Base-by-base conservation (phyloP, 208 protist species). In the Naegleria fowleri region DNA sequence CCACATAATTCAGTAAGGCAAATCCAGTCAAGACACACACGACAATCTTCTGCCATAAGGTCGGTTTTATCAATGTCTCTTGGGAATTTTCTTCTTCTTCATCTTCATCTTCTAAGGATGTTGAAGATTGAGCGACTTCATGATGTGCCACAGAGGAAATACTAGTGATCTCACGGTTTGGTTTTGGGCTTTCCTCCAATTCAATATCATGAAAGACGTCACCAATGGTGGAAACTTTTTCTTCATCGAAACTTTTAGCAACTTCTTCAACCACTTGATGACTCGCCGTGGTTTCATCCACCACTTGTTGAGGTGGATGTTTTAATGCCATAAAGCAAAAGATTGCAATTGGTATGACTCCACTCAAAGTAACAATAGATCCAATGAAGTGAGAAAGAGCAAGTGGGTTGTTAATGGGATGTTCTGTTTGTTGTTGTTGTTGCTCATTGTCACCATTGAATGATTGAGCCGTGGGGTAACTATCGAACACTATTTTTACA, bases 1-100 rank as follows among this genome's bases (percentile, higher is more conserved):
- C 85, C 0, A 88, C 85, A 88, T 88, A 88, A 29, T 40, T 40
- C 9, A 88, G 33, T 58, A 88, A 58, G 4, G 85, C 85, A 58
- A 58, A 29, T 19, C 19, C 85, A 11, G 85, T 88, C 15, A 88
- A 39, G 0, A 11, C 9, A 58, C 19, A 58, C 13, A 88, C 29
- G 36, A 36, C 33, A 88, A 88, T 33, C n/a, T 88, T 51, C 40
- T 58, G 51, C 41, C 19, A 29, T 19, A 86, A 29, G 25, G 83
- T 15, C 0, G 76, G 11, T 33, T 84, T 11, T 84, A 15, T 33
- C 38, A 51, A 39, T 38, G 43, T 0, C 19, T 86, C 83, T 43
- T n/a, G 0, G 0, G 16, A 16, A 29, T 86, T 38, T 86, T 43
- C 29, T 39, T 40, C 29, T 79, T 79, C 29, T 36, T 79, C 67